phyloP scores from a whole-genome alignment of 768 basidiomycete genomes.

The Panellus pusillus region DNA sequence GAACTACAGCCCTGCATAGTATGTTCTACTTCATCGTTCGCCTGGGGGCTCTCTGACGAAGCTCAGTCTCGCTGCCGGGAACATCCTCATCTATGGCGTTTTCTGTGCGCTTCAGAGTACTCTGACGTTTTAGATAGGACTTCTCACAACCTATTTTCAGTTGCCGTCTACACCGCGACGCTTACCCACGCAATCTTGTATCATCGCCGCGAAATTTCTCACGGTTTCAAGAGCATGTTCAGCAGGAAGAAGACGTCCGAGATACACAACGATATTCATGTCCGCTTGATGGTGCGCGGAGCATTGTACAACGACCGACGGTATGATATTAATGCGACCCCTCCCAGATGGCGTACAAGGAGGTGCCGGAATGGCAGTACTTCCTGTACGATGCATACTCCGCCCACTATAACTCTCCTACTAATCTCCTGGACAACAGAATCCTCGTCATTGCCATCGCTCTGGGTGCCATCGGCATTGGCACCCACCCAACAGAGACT shows the following conservation, averaged over 20 bases:
- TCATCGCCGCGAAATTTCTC: slow-evolving; percentile 42
- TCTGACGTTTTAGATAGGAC: slow-evolving; percentile 33
- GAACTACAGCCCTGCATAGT: slow-evolving; percentile 38
- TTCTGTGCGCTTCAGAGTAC: slow-evolving; percentile 8
- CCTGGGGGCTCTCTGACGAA: background rate
- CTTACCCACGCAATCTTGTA: slow-evolving; percentile 40
- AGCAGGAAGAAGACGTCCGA: slow-evolving; percentile 32
- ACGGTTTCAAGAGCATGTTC: slow-evolving; percentile 23
- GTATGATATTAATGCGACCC: background rate
- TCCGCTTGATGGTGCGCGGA: slow-evolving; percentile 38
- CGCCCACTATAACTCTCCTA: too few relatives aligned
- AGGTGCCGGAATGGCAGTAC: slow-evolving; percentile 49
- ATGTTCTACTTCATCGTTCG: background rate
- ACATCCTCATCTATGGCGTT: slow-evolving; percentile 33
- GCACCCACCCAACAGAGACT: slow-evolving; percentile 33
- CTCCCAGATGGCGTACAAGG: slow-evolving; percentile 30
- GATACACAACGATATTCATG: slow-evolving; percentile 37
- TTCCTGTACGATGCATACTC: slow-evolving; percentile 16
- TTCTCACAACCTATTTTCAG: slow-evolving; percentile 17
- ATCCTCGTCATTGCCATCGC: slow-evolving; percentile 29
- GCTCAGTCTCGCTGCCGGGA: slow-evolving; percentile 16
- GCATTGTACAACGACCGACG: background rate
- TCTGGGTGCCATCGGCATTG: slow-evolving; percentile 31
- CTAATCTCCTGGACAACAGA: background rate
- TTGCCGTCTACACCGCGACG: slow-evolving; percentile 32